These are phyloP conservation scores for Xylaria grammica DNA, from an alignment of 495 filamentous ascomycete species.

Conservation along the genomic window DNA sequence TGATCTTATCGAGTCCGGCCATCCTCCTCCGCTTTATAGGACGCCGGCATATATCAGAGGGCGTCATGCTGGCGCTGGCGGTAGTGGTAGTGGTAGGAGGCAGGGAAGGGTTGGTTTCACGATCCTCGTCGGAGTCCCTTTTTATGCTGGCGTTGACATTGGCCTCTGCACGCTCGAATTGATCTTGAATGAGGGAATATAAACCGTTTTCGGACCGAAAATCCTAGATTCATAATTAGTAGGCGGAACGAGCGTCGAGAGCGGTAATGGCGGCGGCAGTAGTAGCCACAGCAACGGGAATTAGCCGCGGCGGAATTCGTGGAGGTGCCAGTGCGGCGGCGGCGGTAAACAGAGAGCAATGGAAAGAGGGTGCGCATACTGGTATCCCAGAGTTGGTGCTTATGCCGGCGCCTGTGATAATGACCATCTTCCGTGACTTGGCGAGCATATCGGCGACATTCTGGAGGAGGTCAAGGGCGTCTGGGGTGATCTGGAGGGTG, in stretches of 20 bases:
- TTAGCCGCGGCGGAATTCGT: too few relatives aligned
- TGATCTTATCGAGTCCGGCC: slow-evolving; percentile 26
- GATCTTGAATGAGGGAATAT: slow-evolving; percentile 69
- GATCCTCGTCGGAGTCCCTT: slow-evolving; percentile 24
- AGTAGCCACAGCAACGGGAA: too few relatives aligned
- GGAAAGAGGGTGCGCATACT: slow-evolving; percentile 44
- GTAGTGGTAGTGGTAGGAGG: not conserved
- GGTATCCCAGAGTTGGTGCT: slow-evolving; percentile 76
- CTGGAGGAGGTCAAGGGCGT: slow-evolving; percentile 58
- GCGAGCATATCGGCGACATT: slow-evolving; percentile 64
- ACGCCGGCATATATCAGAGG: slow-evolving; percentile 41
- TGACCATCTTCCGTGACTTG: slow-evolving; percentile 66
- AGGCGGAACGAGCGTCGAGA: not conserved
- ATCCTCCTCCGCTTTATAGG: slow-evolving; percentile 51
- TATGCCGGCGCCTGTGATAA: slow-evolving; percentile 74
- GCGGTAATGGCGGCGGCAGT: slow-evolving; percentile 7
- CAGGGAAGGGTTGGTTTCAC: not conserved
- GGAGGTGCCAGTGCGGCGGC: too few relatives aligned
- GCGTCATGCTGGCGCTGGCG: not conserved
- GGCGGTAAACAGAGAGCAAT: too few relatives aligned
- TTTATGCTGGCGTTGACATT: not conserved
- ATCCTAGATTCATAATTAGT: slow-evolving; percentile 56
- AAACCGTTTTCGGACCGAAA: slow-evolving; percentile 74
- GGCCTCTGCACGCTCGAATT: slow-evolving; percentile 59
- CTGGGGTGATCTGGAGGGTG: slow-evolving; percentile 56